Base-by-base conservation (phyloP, 768 basidiomycete species). In the Glaciozyma antarctica region DNA sequence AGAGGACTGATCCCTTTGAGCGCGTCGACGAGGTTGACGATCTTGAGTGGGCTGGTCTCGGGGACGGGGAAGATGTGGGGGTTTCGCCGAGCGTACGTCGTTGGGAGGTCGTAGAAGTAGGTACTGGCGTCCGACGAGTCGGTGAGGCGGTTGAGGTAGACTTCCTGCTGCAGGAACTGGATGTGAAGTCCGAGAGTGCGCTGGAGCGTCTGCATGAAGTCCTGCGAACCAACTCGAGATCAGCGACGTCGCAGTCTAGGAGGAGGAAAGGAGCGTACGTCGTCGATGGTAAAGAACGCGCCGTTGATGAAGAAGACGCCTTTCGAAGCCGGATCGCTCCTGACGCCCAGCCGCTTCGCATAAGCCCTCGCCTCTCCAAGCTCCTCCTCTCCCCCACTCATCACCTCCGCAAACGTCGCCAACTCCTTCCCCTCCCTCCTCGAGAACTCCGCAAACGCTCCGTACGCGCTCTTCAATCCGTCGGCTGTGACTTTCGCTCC, bases 41-140 rank as follows among this genome's bases (percentile, higher is more conserved):
- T 77, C 32, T 78, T 79, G 16, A 88, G 74, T 45, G 78, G 77
- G 22, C 80, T 80, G 4, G 80, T 73, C 43, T 77, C 79, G 5
- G 79, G 70, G 19, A 77, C 77, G 0, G 86, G 84, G 72, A 84
- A 83, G 61, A 97, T 85, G 73, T 87, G 83, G 32, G 77, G 79
- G 76, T 90, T 97, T n/a, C 95, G 78, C 16, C 86, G 81, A 62
- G 81, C 78, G 49, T 80, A 80, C 0, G 88, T 84, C 0, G 82
- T 83, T 1, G 92, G 88, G 9, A 92, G 81, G 72, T 94, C 90
- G 74, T 94, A 97, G 78, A 97, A 98, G 77, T 88, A 91, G 19
- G 81, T 86, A 38, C 82, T 77, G 61, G 88, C 81, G 41, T 81
- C 79, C 9, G 43, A 26, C 2, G 61, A 56, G 57, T 73, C 68